Evolutionary conservation across 192 early-diverging fungal genomes (phyloP).

Genomic region (Coemansia sp.): DNA sequence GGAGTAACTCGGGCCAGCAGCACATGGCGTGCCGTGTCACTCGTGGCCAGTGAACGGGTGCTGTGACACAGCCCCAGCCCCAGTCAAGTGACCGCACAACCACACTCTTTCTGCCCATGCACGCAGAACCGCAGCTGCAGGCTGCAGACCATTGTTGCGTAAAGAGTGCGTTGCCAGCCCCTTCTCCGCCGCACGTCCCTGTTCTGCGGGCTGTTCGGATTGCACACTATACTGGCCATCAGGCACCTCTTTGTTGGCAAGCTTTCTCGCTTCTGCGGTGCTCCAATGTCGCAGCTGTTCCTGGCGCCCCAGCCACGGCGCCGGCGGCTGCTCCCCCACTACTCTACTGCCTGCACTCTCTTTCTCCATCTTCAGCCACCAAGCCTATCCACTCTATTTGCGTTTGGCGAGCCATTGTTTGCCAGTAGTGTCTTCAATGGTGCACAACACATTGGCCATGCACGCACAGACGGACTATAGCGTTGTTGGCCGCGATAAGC

Average conservation of each 20-base stretch:
- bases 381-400: not conserved
- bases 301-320: not conserved
- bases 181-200: constrained; percentile 2
- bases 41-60: not conserved
- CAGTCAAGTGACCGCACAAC: not conserved
- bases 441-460: constrained; percentile 3
- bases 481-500: not conserved
- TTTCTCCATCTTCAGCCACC: not conserved
- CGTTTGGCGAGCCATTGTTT: constrained; percentile 8
- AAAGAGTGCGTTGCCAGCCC: not conserved
- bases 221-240: constrained; percentile 11
- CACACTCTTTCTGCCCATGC: constrained; percentile 15
- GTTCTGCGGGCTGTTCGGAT: constrained; percentile 3
- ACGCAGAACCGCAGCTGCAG: constrained; percentile 13
- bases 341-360: constrained; percentile 1
- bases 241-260: not conserved
- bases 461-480: constrained; percentile 23
- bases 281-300: not conserved
- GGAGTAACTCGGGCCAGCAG: not conserved
- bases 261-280: not conserved
- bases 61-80: constrained; percentile 11
- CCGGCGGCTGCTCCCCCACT: not conserved
- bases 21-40: not conserved
- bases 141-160: constrained; percentile 17
- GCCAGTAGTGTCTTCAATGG: not conserved